Evolutionary conservation across 768 basidiomycete genomes (phyloP), one percentile per base, ranked within the genome.

Genomic region (Harrya chromipes): DNA sequence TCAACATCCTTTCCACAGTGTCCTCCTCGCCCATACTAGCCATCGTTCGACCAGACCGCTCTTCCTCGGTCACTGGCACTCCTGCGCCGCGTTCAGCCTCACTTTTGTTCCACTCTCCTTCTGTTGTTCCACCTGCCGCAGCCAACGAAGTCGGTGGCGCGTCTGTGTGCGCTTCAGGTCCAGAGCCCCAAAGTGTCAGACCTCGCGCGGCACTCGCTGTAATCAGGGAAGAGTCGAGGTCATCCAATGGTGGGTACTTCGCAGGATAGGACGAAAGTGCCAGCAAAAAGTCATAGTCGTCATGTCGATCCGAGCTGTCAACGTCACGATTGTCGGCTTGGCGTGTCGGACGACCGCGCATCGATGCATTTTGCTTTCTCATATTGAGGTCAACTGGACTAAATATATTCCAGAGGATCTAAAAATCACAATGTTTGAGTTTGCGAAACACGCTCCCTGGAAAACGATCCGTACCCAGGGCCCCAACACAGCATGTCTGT

Each of bases 261-360:
- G 71, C 74, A 50, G 72, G 74, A 36, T 71, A 64, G 6, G 69
- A 69, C 23, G 79, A 71, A 42, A 72, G 66, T 37, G 69, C 66
- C 31, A 59, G 64, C 47, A 83, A 53, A 59, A 79, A 82, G 53
- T 82, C 81, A 54, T 82, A 84, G 47, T 78, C 74, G 46, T 77
- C 72, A 4, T 55, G 62, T 23, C 64, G 59, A 54, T 63, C 54
- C n/a, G 29, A 14, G 35, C n/a, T 37, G 16, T 54, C 35, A 21
- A 26, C 26, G 40, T 60, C 53, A 20, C 55, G 56, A 29, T 56
- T 43, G 39, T 21, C 55, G 21, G 34, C 34, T 37, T 55, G 60
- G 9, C 59, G 59, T 26, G 48, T 43, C 21, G 55, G 47, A 33
- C 70, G 71, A 39, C 67, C 53, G 27, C 72, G 74, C 60, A 66